phyloP scores from a whole-genome alignment of 2,329 filamentous ascomycete species.

The Septoria linicola region DNA sequence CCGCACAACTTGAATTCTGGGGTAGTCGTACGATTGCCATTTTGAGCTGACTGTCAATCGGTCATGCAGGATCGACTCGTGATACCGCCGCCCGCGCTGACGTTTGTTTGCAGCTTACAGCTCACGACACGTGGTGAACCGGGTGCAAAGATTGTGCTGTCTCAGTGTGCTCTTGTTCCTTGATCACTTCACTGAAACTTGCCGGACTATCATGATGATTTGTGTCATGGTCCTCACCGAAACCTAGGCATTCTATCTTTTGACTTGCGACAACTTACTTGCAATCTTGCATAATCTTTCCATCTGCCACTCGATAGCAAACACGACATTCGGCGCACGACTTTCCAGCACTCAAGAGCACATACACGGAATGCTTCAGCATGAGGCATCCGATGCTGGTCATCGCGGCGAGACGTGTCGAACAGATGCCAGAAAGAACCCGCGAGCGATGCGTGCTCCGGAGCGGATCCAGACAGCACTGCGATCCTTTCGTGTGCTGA shows the following conservation, averaged over 20 bases:
- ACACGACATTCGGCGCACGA: background rate
- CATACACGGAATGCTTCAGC: background rate
- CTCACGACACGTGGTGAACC: slow-evolving; percentile 8
- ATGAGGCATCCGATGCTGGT: slow-evolving; percentile 3
- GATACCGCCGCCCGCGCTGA: background rate
- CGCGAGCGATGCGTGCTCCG: slow-evolving; percentile 16
- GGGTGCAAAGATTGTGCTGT: background rate
- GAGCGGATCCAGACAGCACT: slow-evolving; percentile 30
- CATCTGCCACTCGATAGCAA: background rate
- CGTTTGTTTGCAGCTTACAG: slow-evolving; percentile 11
- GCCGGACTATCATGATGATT: background rate
- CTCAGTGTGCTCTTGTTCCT: slow-evolving; percentile 1
- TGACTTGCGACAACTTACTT: too few relatives aligned
- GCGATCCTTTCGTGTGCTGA: slow-evolving; percentile 30
- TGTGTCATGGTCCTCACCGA: slow-evolving; percentile 1
- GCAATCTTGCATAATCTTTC: too few relatives aligned
- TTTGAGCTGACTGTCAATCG: too few relatives aligned
- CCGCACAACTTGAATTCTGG: too few relatives aligned
- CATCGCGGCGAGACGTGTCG: slow-evolving; percentile 4
- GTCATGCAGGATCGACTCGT: background rate
- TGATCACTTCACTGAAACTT: slow-evolving; percentile 5
- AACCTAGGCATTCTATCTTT: background rate
- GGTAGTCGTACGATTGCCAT: too few relatives aligned
- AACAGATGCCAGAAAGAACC: background rate
- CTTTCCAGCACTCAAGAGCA: background rate